Evolutionary conservation across 768 basidiomycete species (phyloP), one percentile per base, ranked within the genome.

Genomic region (Trametes maxima): DNA sequence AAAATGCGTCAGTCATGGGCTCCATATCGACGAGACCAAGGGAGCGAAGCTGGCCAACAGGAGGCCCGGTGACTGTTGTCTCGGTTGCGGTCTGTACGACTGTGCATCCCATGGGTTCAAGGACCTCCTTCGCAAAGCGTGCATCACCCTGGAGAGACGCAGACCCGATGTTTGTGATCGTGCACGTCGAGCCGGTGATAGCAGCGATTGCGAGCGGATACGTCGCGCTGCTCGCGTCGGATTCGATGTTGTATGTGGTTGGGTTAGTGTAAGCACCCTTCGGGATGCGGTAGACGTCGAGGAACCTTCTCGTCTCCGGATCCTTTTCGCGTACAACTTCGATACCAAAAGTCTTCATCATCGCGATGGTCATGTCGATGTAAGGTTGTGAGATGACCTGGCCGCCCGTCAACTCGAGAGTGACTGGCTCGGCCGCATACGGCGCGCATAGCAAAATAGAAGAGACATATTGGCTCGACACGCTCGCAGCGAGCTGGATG

Each of bases 1-100:
- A 82, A 80, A 99, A 99, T 21, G 96, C 97, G 73, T 99, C 97
- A 7, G 97, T 99, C 97, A 99, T 98, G n/a, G 89, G 88, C 74
- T 97, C 94, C 97, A 98, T 98, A 72, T 98, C 94, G 21, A 98
- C 86, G 67, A 88, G 83, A 53, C 90, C 92, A 51, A 97, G 81
- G 1, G 91, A 91, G 65, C 87, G 87, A 50, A 99, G 81, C 66
- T 86, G 79, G 0, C 94, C 92, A 13, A 86, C 75, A 0, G 91
- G 88, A 3, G 96, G 96, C 0, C 97, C 97, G 0, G 84, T 87
- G 36, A 98, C 97, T 11, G 93, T 97, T 10, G 96, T 98, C 73
- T 90, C 88, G 0, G 85, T 89, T 25, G 80, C 84, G 0, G 95
- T 95, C 77, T 99, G 97, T 4, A 85, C 80, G 52, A 99, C 96